A percentile compares a stretch with the other conserved stretches of the same genome.
Conservation (phyloP, 148 eudicot genomes). For the Camellia lanceoleosa region DNA sequence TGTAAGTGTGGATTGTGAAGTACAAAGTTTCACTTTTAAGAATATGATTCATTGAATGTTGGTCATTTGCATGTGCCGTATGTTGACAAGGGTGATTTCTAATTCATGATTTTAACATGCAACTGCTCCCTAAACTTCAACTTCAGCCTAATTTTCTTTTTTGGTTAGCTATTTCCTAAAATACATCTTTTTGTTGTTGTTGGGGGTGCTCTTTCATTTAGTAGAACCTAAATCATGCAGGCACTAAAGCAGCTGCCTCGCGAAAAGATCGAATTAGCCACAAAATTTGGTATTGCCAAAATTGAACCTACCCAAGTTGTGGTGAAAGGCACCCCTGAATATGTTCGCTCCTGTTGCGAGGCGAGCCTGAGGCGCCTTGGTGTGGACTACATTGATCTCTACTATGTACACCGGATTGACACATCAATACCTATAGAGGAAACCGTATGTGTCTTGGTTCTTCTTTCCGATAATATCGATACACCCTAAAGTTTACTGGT, state of each 20-base stretch:
- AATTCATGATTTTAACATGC: neutral
- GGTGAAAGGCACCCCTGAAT: conserved; percentile 58
- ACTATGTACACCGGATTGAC: conserved; percentile 66
- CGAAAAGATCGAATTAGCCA: conserved; percentile 70
- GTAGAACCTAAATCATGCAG: conserved; percentile 31
- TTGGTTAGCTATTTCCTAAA: neutral
- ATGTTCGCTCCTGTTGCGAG: conserved; percentile 68
- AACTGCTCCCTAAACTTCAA: neutral
- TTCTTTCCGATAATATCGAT: neutral
- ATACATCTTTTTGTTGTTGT: neutral
- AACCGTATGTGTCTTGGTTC: conserved; percentile 40
- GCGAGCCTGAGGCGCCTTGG: conserved; percentile 65
- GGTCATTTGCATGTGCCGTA: neutral
- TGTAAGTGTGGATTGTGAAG: neutral
- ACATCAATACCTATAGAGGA: conserved; percentile 69
- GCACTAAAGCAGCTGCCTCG: conserved; percentile 72
- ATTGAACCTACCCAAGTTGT: conserved; percentile 26
- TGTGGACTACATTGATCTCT: conserved; percentile 68
- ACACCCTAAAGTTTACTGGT: neutral
- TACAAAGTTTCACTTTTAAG: neutral
- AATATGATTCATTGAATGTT: neutral
- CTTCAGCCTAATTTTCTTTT: neutral
- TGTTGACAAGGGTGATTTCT: neutral
- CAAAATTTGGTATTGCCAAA: conserved; percentile 63
- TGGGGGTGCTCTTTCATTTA: neutral